Evolutionary conservation across 306 rosid species (phyloP), one percentile per base, ranked within the genome.

Genomic region (Rubus idaeus): DNA sequence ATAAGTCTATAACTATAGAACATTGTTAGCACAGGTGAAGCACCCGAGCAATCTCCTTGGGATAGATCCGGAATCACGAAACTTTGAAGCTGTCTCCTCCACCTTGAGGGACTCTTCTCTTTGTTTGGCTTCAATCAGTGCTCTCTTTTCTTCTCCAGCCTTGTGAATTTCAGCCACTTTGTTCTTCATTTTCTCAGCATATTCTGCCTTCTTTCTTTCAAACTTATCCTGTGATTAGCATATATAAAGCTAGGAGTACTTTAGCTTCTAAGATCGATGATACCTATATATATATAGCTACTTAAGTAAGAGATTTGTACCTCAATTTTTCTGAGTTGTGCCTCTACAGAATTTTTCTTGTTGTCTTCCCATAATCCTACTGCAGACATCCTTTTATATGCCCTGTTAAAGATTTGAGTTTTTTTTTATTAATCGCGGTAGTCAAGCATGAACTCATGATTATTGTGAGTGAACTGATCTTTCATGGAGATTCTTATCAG

Each of bases 311-410:
- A 39, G 51, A 2, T 39, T 61, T 4, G 51, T 80, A 91, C 98
- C 97, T 91, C 98, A 58, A 90, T 81, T 83, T 79, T 85, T 82
- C 76, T 84, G 61, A 90, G 89, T 55, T 90, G 60, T 45, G 94
- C 90, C 51, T 94, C 94, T 49, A 90, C 84, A 6, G 81, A 55
- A 21, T 89, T 84, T 80, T 71, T 94, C 79, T 65, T 90, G 77
- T 66, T 84, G 42, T 86, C 84, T 83, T 91, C 98, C 97, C 97
- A 88, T 72, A 82, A 77, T 73, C 77, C 91, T 81, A 94, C 87
- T 4, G 90, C 82, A 52, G 91, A 81, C 26, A 77, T 64, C 69
- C 80, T 87, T 81, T 88, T 94, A 76, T 84, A 73, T 49, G 98
- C 94, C 85, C 97, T 91, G 83, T 14, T 62, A 81, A 67, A 78